Conservation (phyloP, 2,329 filamentous ascomycete genomes). For the Colletotrichum sp. region DNA sequence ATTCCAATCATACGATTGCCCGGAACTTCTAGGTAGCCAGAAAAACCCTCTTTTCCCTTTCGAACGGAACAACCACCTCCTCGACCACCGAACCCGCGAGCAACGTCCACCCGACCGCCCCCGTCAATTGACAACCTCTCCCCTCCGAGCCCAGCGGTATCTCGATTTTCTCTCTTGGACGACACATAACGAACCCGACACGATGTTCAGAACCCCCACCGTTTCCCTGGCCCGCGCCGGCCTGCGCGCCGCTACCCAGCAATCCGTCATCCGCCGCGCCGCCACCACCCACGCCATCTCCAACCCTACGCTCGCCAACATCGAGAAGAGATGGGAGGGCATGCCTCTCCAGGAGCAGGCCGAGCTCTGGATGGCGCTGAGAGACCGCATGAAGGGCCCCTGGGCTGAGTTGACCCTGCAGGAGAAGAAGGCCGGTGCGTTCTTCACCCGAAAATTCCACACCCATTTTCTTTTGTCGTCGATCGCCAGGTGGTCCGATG, state of each 20-base stretch:
- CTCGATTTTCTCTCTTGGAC: constrained; percentile 17
- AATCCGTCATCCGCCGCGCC: constrained; percentile 54
- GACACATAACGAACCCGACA: constrained; percentile 23
- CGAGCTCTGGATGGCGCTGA: constrained; percentile 97
- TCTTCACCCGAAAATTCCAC: neutral
- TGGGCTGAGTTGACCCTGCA: constrained; percentile 94
- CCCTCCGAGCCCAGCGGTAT: constrained; percentile 21
- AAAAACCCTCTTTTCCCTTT: constrained; percentile 24
- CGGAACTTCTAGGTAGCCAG: constrained; percentile 20
- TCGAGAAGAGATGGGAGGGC: constrained; percentile 98
- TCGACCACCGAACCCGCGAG: neutral
- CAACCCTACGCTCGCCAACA: constrained; percentile 96
- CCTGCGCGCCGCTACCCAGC: constrained; percentile 36
- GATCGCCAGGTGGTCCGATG: constrained; percentile 8
- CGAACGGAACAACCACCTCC: constrained; percentile 6
- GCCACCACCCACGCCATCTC: constrained; percentile 90
- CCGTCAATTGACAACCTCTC: constrained; percentile 33
- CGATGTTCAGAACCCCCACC: constrained; percentile 61
- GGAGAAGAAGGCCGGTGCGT: constrained; percentile 99
- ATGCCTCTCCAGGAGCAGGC: constrained; percentile 99
- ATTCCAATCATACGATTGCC: constrained; percentile 24
- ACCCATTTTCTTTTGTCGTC: neutral
- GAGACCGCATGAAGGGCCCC: constrained; percentile 98
- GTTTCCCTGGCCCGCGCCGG: constrained; percentile 58
- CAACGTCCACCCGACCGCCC: neutral